Conservation (phyloP, 768 basidiomycete species). For the Chalciporus piperatus region DNA sequence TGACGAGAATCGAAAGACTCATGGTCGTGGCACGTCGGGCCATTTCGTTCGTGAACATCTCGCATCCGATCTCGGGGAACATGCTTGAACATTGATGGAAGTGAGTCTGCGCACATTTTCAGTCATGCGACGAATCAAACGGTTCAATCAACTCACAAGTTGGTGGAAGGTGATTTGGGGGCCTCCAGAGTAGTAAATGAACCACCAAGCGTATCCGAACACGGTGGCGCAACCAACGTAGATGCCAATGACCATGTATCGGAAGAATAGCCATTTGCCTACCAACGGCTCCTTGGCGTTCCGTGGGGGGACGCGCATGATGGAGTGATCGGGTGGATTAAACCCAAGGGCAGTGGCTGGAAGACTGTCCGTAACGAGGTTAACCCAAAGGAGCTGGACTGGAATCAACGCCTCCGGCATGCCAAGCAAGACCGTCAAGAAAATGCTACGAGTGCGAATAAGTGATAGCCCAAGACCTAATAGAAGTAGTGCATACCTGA, state of each 20-base stretch:
- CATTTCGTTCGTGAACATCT: slow-evolving; percentile 91
- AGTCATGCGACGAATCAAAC: slow-evolving; percentile 1
- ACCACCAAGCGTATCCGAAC: slow-evolving; percentile 99
- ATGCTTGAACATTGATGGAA: slow-evolving; percentile 86
- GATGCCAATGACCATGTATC: slow-evolving; percentile 89
- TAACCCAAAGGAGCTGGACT: slow-evolving; percentile 98
- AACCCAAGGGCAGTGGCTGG: slow-evolving; percentile 98
- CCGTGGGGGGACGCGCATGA: slow-evolving; percentile 94
- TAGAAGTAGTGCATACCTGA: slow-evolving; percentile 45
- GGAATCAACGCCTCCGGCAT: slow-evolving; percentile 99
- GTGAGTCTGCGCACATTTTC: slow-evolving; percentile 60
- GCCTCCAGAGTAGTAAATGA: slow-evolving; percentile 84
- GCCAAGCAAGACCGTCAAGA: slow-evolving; percentile 93
- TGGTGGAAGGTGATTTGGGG: slow-evolving; percentile 94
- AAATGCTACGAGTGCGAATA: slow-evolving; percentile 59
- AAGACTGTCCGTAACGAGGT: slow-evolving; percentile 93
- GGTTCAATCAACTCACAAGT: slow-evolving; percentile 57
- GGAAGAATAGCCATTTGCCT: slow-evolving; percentile 91
- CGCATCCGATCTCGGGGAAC: slow-evolving; percentile 92
- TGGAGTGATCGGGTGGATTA: slow-evolving; percentile 94
- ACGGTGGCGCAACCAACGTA: slow-evolving; percentile 97
- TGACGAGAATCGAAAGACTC: slow-evolving; percentile 94
- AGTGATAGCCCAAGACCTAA: not conserved
- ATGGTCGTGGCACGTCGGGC: slow-evolving; percentile 90
- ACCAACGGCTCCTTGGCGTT: slow-evolving; percentile 89